Percentiles rank a stretch among this genome's conserved stretches.
phyloP scores from a whole-genome alignment of 768 basidiomycete species.

The Hysterangium stoloniferum region DNA sequence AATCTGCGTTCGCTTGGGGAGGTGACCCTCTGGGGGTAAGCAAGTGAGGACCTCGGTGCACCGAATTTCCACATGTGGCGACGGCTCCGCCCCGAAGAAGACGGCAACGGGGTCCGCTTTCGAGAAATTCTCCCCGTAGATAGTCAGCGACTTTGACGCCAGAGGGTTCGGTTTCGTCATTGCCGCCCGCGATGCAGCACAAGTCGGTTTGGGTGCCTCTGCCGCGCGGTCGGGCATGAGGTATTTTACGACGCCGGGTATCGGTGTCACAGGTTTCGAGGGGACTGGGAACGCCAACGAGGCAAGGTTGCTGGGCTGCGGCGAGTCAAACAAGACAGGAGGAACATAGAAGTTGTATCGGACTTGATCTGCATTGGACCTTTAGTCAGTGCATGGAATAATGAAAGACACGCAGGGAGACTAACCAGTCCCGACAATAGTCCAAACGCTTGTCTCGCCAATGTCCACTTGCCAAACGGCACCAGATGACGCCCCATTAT shows the following conservation, averaged over 20 bases:
- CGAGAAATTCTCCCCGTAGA: slow-evolving; percentile 85
- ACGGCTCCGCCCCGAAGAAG: slow-evolving; percentile 83
- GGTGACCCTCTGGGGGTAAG: slow-evolving; percentile 63
- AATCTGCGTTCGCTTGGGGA: slow-evolving; percentile 66
- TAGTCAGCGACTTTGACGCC: slow-evolving; percentile 71
- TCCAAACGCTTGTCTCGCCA: slow-evolving; percentile 92
- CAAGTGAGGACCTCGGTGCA: slow-evolving; percentile 83
- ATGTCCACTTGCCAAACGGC: slow-evolving; percentile 87
- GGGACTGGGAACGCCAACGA: slow-evolving; percentile 72
- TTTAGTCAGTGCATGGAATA: slow-evolving; percentile 10
- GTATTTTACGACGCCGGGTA: slow-evolving; percentile 85
- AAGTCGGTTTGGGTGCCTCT: slow-evolving; percentile 70
- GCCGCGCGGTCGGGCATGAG: slow-evolving; percentile 83
- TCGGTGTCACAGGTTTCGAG: slow-evolving; percentile 76
- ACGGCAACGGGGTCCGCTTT: slow-evolving; percentile 75
- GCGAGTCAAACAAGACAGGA: slow-evolving; percentile 71
- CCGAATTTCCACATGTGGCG: slow-evolving; percentile 80
- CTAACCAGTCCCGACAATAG: slow-evolving; percentile 85
- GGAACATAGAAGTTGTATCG: slow-evolving; percentile 93
- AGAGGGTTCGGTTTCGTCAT: slow-evolving; percentile 74
- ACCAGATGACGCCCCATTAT: slow-evolving; percentile 64
- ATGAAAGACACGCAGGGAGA: slow-evolving; percentile 14
- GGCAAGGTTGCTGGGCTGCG: slow-evolving; percentile 26
- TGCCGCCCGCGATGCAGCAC: slow-evolving; percentile 55
- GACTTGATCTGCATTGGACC: slow-evolving; percentile 57